Base-by-base conservation (phyloP, 2,329 filamentous ascomycete species). In the Botrytis pseudocinerea region DNA sequence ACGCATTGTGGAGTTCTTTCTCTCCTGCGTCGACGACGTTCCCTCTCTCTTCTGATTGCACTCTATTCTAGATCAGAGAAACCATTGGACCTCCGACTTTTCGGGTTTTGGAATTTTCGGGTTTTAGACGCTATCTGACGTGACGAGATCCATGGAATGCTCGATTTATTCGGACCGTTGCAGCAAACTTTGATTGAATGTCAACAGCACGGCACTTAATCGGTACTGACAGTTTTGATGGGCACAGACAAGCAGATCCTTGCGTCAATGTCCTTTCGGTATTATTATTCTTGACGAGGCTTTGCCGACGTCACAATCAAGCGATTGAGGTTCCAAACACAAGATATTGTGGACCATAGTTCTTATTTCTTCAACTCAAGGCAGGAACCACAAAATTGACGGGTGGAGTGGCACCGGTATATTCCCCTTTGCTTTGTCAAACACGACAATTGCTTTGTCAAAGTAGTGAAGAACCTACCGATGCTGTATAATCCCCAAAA, bases 221-320 rank as follows among this genome's bases (percentile, higher is more conserved):
- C 57, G 32, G 57, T 60, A 25, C 28, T 35, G 28, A 38, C 32
- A 38, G 1, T 25, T 35, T 60, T 60, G 32, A 25, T 35, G 32
- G 20, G 57, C 20, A 38, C 20, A 38, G 32, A 38, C 20, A 38
- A 25, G 57, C 57, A 38, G 57, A 60, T 38, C 57, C 57, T 60
- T 51, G 48, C 20, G 57, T 38, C 57, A 60, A 38, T 22, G 57
- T 60, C 35, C 18, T 38, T 60, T 60, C 57, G 57, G 57, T 12
- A 60, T 32, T 60, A 60, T 60, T 60, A 60, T 60, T 38, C 22
- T 38, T 35, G 35, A 60, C 35, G 57, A 14, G 57, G 32, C 57
- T 60, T 60, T 60, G 32, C 57, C 28, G 57, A 60, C 12, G 35
- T 60, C 57, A 60, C 57, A 60, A 38, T 60, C 57, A 22, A 60